Evolutionary conservation across 2,329 filamentous ascomycete species (phyloP).

Genomic region (Cryphonectria nitschkei): DNA sequence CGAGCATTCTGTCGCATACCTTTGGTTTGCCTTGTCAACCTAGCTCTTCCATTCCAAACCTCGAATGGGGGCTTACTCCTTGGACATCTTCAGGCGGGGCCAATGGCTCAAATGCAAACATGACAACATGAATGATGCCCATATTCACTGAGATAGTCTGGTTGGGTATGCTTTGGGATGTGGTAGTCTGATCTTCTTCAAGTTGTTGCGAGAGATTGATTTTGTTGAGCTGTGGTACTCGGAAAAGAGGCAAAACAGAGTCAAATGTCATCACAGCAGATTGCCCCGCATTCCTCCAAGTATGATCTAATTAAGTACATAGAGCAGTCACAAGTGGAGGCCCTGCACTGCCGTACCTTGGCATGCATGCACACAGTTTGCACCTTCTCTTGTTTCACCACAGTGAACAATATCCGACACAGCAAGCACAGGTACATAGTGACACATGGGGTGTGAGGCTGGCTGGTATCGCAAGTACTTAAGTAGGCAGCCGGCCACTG

Average conservation of each 20-base stretch:
- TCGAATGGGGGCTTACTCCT: constrained; percentile 49
- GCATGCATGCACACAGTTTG: background rate
- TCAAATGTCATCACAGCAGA: background rate
- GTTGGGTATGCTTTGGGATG: background rate
- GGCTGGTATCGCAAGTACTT: too few relatives aligned
- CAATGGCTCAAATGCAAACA: constrained; percentile 66
- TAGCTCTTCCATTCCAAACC: background rate
- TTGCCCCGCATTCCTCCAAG: background rate
- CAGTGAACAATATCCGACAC: background rate
- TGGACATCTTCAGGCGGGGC: constrained; percentile 53
- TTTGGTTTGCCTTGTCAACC: constrained; percentile 30
- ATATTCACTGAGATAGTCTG: constrained; percentile 42
- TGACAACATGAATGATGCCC: constrained; percentile 69
- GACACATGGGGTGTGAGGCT: too few relatives aligned
- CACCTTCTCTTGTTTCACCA: background rate
- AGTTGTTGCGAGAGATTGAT: too few relatives aligned
- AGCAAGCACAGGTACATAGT: background rate
- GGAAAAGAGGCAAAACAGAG: background rate
- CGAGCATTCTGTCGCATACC: constrained; percentile 44
- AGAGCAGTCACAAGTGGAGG: background rate
- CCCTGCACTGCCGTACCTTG: too few relatives aligned
- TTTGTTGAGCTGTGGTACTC: background rate
- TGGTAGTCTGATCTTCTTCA: background rate
- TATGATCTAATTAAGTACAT: background rate
- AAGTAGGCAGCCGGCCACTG: too few relatives aligned